Evolutionary conservation across 2,329 filamentous ascomycete genomes (phyloP), one percentile per base, ranked within the genome.

Genomic region (Aspergillus calidoustus): DNA sequence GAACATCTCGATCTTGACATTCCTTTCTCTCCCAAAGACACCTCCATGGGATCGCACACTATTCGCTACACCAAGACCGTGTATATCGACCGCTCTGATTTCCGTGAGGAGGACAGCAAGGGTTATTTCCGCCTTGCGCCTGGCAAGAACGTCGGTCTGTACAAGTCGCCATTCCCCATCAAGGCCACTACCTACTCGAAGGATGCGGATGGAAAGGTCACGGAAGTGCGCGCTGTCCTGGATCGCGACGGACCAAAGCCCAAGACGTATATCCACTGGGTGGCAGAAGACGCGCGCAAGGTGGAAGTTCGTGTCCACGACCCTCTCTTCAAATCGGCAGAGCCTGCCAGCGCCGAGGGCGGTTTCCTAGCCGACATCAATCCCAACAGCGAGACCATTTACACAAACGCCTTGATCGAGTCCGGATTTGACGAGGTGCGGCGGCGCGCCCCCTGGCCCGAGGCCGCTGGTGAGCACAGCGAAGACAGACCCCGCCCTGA

Each of bases 221-320:
- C 82, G 1, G 85, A 88, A 66, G 85, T 94, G 62, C 83, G 84
- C 34, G 90, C 89, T 58, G 89, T 91, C 64, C 90, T 90, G 67
- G 85, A 84, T 34, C 77, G 79, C 62, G 89, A 91, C 63, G 86
- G 84, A 19, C 88, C 89, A 72, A 84, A 83, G 63, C 87, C 90
- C 47, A 94, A 96, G 80, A 89, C 92, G 0, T 85, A 83, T 73
- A 96, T 97, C 74, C 93, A 97, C 74, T 97, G 94, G 94, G 91
- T 97, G 6, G 87, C 87, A 67, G 79, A 81, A 41, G 84, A 84
- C 44, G 85, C 86, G 4, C 80, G 89, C 62, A 83, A 80, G 58
- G 89, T 89, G 13, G 90, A 93, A 76, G 91, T 88, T 47, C 90
- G 93, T 62, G 83, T 95, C 52, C 89, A 95, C 80, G 91, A 92